Base-by-base conservation (phyloP, 2,329 filamentous ascomycete species). In the Fusarium citri region DNA sequence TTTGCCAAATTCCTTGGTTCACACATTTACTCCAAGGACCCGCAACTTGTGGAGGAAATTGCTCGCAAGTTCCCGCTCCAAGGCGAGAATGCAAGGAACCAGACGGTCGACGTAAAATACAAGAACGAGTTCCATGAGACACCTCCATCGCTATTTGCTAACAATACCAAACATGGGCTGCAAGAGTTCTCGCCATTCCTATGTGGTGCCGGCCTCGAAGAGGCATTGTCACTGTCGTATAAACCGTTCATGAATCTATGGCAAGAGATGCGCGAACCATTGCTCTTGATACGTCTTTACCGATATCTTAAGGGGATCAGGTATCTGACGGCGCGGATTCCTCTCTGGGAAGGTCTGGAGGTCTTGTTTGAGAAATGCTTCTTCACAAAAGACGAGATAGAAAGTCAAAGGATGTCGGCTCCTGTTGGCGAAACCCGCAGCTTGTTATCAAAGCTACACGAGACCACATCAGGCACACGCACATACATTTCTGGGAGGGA, bases 101-200 rank as follows among this genome's bases (percentile, higher is more conserved):
- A 16, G 16, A 34, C 16, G 16, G 2, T 34, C 31, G 16, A 34
- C 8, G 16, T 10, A 9, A 5, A 10, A 37, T 37, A 54, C 10
- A 62, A 68, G 18, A 67, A 68, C 34, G 31, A 18, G 31, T 37
- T 18, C 31, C 18, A 37, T 5, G 16, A 18, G 0, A 37, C 31
- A 37, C 16, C 31, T 18, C 16, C 31, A 34, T 34, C 31, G 16
- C 31, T 18, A 18, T 37, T 37, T n/a, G 18, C 34, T 11, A 6
- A 6, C n/a, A 6, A 37, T n/a, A 3, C 34, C 10, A 11, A 11
- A n/a, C 34, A 86, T 49, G 83, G 83, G 0, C 74, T 86, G 1
- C 86, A 81, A 79, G 80, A 83, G 20, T 84, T 83, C 57, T 86
- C 82, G 5, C 85, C 84, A 0, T 85, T 81, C 40, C 76, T 85